These are phyloP conservation scores for Salix arbutifolia DNA, from an alignment of 345 rosid genomes.

Conservation along the genomic window DNA sequence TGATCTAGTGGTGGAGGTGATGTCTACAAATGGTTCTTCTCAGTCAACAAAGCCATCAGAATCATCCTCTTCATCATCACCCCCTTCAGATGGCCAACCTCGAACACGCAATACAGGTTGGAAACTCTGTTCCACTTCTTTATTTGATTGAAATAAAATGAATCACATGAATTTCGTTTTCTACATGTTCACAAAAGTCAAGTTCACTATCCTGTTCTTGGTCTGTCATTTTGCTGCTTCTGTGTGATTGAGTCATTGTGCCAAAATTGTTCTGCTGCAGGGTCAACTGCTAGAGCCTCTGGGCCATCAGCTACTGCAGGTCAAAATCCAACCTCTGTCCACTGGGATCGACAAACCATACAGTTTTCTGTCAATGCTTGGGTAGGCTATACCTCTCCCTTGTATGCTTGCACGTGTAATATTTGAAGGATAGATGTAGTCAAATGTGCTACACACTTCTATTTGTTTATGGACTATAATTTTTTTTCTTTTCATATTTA, in stretches of 20 bases:
- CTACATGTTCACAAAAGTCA: neutral
- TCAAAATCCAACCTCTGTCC: conserved; percentile 45
- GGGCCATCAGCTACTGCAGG: conserved; percentile 56
- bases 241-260: neutral
- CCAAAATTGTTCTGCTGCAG: conserved; percentile 32
- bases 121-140: neutral
- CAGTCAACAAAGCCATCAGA: conserved; percentile 58
- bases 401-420: neutral
- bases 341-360: conserved; percentile 86
- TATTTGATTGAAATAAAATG: neutral
- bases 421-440: neutral
- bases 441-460: neutral
- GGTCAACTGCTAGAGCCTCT: conserved; percentile 60
- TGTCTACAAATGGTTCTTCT: conserved; percentile 52
- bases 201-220: neutral
- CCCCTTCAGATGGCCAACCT: conserved; percentile 41
- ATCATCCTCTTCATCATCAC: conserved; percentile 51
- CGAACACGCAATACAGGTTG: conserved; percentile 60
- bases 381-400: conserved; percentile 38
- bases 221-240: neutral
- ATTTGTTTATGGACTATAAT: neutral
- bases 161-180: neutral
- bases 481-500: neutral
- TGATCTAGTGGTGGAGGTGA: conserved; percentile 81
- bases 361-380: conserved; percentile 98